Percentiles rank a stretch among this genome's conserved stretches.
Conservation (phyloP, 2,329 filamentous ascomycete genomes). For the Pseudogymnoascus sp. region DNA sequence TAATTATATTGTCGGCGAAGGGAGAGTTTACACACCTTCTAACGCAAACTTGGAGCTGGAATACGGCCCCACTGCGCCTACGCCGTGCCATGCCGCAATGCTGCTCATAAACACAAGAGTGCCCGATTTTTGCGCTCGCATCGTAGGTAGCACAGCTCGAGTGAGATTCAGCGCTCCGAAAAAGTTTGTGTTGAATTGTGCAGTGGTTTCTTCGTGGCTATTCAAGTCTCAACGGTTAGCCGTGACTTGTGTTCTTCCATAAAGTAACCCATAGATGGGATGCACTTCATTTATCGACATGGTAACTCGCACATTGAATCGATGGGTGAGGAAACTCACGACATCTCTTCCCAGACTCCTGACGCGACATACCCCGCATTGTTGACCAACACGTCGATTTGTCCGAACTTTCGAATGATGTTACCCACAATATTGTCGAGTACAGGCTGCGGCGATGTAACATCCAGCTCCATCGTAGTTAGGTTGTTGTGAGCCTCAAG, state of each 20-base stretch:
- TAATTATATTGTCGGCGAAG: not conserved
- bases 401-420: constrained; percentile 86
- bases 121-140: constrained; percentile 36
- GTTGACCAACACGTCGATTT: constrained; percentile 93
- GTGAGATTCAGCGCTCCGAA: constrained; percentile 43
- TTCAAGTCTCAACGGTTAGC: not conserved
- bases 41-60: constrained; percentile 16
- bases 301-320: not conserved
- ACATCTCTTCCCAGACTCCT: not conserved
- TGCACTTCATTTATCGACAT: not conserved
- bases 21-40: constrained; percentile 12
- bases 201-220: constrained; percentile 12
- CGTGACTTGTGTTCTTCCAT: not conserved
- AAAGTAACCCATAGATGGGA: not conserved
- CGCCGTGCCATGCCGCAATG: constrained; percentile 12
- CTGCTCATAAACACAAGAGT: constrained; percentile 22
- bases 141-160: constrained; percentile 39
- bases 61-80: constrained; percentile 11
- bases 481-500: not conserved
- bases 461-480: not conserved
- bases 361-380: constrained; percentile 59
- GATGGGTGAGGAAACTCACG: not conserved
- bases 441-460: not conserved
- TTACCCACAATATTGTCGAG: constrained; percentile 75
- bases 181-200: constrained; percentile 44